Evolutionary conservation across 805 yeast genomes (phyloP), one percentile per base, ranked within the genome.

Genomic region (Candida silvicultrix): DNA sequence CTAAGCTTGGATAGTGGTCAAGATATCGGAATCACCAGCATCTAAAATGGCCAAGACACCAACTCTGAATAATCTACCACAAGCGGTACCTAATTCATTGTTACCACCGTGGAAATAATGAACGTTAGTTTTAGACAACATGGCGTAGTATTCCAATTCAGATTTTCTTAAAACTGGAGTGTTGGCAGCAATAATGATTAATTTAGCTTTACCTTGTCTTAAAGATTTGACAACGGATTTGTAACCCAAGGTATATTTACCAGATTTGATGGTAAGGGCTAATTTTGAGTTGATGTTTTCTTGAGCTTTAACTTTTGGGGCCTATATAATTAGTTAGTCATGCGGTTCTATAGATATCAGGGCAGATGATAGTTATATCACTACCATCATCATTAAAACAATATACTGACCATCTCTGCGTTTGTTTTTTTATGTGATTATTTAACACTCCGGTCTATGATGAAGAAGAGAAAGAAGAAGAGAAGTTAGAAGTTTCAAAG

Each of bases 41-140:
- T 94, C 99, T 68, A 92, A 79, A 67, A 94, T 74, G 68, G 97
- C 80, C 68, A 94, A 79, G 69, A 90, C 92, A 81, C 98, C 98
- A 66, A 94, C 98, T 81, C 97, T 89, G 97, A 94, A 94, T 70
- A 94, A 89, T 78, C 88, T 92, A 90, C 99, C 99, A 80, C 97
- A 92, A 65, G 97, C 96, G 66, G 99, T 94, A 82, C 97, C 98
- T 71, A 92, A 88, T 81, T 92, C 98, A 80, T 92, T 92, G 97
- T 92, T 92, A 76, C 96, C 95, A 82, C 97, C 98, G 78, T 85
- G 94, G 95, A 90, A 94, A 90, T 90, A 95, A 94, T 92, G 90
- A 57, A 76, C 78, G 69, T 81, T 81, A 73, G 97, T 87, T 88
- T 90, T 92, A 73, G 98, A 86, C 74, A 94, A 85, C 99, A 94